Evolutionary conservation across 1,284 basidiomycete species (phyloP), one percentile per base, ranked within the genome.

Genomic region (Rhodotorula sp.): DNA sequence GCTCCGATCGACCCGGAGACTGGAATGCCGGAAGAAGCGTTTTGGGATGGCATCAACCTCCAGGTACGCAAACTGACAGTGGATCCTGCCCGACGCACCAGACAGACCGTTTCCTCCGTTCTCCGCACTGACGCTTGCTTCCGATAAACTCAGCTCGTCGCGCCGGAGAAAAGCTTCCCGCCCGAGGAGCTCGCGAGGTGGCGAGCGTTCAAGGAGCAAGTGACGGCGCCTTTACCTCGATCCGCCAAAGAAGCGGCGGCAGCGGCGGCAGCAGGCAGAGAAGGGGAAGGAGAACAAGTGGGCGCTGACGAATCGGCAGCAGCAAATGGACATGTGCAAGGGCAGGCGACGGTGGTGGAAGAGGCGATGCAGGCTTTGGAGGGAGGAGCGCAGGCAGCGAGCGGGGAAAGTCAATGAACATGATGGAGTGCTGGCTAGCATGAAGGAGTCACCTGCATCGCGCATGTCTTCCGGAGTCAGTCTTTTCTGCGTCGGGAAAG

Each of bases 31-130:
- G 64, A 59, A 7, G 67, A 69, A 49, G 56, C 65, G 42, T 75
- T 73, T 45, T 76, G 75, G 75, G 70, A 76, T 51, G 69, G 70
- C 20, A 71, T 76, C 48, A 29, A 54, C 22, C 54, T 75, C 26
- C 29, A 55, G 49, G 73, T 75, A 12, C 51, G 48, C 12, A 42
- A 33, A 7, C 14, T 14, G 10, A 10, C 10, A 42, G 14, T 42
- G 37, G 10, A 42, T 42, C 37, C 37, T 42, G 10, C 37, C 37
- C 37, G 12, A 42, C 37, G 10, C 14, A 10, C 33, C 37, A 10
- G 37, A 42, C 37, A 42, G 10, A 42, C 14, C 37, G 37, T 12
- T 42, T 12, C 12, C 14, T 42, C 37, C 37, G 37, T 42, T 42
- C 37, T 12, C 3, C 37, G 12, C 37, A 12, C 37, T 42, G 37